Percentiles rank a stretch among this genome's conserved stretches.
Evolutionary conservation across 441 rosid species (phyloP).

Genomic region (Pelargonium cotyledonis): DNA sequence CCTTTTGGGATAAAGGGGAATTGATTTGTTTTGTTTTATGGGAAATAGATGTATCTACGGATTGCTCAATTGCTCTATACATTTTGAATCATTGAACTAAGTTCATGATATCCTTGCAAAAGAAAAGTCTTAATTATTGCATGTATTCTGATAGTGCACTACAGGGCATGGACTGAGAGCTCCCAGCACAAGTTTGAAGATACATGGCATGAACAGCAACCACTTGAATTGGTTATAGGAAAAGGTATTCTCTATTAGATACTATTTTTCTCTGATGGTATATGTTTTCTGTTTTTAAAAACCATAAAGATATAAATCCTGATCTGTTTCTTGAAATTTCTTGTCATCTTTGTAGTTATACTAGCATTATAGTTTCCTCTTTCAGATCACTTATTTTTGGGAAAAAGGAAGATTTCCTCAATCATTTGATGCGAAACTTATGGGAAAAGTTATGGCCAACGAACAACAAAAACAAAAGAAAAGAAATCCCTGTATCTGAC

Average conservation of each 20-base stretch:
- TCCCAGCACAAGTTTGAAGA: conserved; percentile 84
- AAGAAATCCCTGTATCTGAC: too few species aligned
- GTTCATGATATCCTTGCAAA: not conserved
- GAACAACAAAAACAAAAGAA: too few species aligned
- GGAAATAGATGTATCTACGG: not conserved
- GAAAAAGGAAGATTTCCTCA: not conserved
- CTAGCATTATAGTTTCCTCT: not conserved
- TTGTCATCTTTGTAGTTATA: conserved; percentile 11
- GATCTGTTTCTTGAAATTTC: not conserved
- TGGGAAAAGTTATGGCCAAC: too few species aligned
- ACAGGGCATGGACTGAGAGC: conserved; percentile 74
- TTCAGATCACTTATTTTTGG: not conserved
- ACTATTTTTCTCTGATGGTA: too few species aligned
- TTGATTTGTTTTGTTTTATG: not conserved
- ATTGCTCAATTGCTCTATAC: not conserved
- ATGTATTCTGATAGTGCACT: conserved; percentile 52
- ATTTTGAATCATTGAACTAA: not conserved
- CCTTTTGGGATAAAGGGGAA: too few species aligned
- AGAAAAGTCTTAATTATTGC: not conserved
- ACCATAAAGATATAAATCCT: too few species aligned
- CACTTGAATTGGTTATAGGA: conserved; percentile 69
- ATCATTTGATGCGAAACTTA: too few species aligned
- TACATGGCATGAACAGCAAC: conserved; percentile 80
- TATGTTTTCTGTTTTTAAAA: too few species aligned
- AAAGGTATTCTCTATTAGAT: conserved; percentile 48